These are phyloP conservation scores for Calonectria hongkongensis DNA, from an alignment of 2,329 filamentous ascomycete genomes.

Conservation along the genomic window DNA sequence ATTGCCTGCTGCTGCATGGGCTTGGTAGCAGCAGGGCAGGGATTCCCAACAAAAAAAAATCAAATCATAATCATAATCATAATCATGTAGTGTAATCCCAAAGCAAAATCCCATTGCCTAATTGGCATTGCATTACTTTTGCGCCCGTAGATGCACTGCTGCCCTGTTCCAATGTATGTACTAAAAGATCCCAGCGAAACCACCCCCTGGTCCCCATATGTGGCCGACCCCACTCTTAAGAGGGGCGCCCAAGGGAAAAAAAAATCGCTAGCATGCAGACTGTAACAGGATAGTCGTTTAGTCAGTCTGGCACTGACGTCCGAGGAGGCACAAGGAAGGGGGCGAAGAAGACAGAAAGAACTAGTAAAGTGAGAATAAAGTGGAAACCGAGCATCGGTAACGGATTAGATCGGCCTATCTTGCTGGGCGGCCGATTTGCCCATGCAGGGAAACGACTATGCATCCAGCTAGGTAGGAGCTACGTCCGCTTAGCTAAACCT, in stretches of 20 bases:
- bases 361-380: constrained; percentile 5
- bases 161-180: constrained; percentile 22
- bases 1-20: not conserved
- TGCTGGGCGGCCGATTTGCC: not conserved
- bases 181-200: constrained; percentile 15
- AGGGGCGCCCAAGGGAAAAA: constrained; percentile 10
- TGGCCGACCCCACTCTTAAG: constrained; percentile 18
- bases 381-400: not conserved
- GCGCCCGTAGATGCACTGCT: constrained; percentile 24
- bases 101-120: not conserved
- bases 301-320: constrained; percentile 13
- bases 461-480: not conserved
- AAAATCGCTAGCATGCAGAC: constrained; percentile 23
- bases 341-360: not conserved
- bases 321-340: not conserved
- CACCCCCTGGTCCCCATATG: constrained; percentile 26
- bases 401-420: constrained; percentile 1
- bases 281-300: constrained; percentile 34
- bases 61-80: not conserved
- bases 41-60: constrained; percentile 11
- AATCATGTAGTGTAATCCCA: not conserved
- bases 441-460: constrained; percentile 8
- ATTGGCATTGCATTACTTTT: constrained; percentile 8
- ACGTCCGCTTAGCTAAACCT: constrained; percentile 1
- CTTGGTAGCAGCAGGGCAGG: not conserved